phyloP scores from a whole-genome alignment of 108 stramenopile species.

The Pseudonitzschia multiseries region DNA sequence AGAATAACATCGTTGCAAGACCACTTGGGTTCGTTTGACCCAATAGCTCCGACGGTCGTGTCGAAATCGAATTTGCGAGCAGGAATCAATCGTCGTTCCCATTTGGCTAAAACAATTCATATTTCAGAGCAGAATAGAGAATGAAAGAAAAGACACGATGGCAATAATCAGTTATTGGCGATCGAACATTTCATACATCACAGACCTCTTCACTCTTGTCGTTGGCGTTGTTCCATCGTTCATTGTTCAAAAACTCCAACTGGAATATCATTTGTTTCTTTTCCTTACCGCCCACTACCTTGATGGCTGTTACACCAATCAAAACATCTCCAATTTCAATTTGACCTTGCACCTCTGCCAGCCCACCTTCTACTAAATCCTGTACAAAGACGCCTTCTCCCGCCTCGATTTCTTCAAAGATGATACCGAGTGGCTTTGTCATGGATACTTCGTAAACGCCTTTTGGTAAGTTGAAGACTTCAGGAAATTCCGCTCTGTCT shows the following conservation, averaged over 20 bases:
- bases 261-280: not conserved
- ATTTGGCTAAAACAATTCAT: conserved; percentile 32
- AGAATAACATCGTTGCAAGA: conserved; percentile 79
- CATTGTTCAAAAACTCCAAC: too few relatives aligned
- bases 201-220: too few relatives aligned
- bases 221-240: not conserved
- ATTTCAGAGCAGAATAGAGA: not conserved
- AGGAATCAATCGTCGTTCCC: conserved; percentile 68
- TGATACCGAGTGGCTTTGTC: conserved; percentile 73
- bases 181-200: not conserved
- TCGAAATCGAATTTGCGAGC: conserved; percentile 77
- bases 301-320: conserved; percentile 75
- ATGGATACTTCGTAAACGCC: conserved; percentile 81
- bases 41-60: conserved; percentile 76
- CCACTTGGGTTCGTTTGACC: conserved; percentile 78
- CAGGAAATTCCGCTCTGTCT: conserved; percentile 72
- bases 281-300: conserved; percentile 54
- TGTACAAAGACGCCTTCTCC: conserved; percentile 68
- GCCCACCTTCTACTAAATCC: conserved; percentile 82
- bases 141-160: not conserved
- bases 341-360: conserved; percentile 62
- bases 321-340: conserved; percentile 68
- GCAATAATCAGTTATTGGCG: not conserved
- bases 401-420: conserved; percentile 83
- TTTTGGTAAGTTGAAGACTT: conserved; percentile 71